Evolutionary conservation across 768 basidiomycete genomes (phyloP).

Genomic region (Kondoa subrosea): DNA sequence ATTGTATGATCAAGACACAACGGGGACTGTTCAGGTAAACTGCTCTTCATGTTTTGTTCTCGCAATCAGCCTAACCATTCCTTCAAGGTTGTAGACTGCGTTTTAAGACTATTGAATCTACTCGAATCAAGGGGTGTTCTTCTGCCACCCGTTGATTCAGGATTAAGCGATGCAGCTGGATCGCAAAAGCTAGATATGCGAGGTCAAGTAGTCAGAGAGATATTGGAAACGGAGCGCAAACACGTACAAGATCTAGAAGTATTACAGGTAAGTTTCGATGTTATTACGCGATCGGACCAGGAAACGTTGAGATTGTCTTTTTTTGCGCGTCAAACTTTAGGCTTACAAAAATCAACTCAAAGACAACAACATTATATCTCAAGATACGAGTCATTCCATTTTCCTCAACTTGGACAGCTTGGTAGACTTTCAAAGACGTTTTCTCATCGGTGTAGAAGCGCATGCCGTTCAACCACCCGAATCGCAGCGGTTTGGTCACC

Average conservation of each 20-base stretch:
- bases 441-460: constrained; percentile 74
- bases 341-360: constrained; percentile 74
- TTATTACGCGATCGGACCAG: no score
- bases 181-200: constrained; percentile 20
- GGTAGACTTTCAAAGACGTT: constrained; percentile 87
- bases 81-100: constrained; percentile 67
- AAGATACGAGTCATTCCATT: constrained; percentile 85
- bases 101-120: constrained; percentile 61
- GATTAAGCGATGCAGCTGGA: constrained; percentile 2
- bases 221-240: constrained; percentile 89
- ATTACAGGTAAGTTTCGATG: constrained; percentile 61
- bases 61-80: background rate
- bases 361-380: constrained; percentile 67
- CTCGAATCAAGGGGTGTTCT: constrained; percentile 40
- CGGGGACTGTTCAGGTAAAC: constrained; percentile 82
- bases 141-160: constrained; percentile 9
- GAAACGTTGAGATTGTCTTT: background rate
- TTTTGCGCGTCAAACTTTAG: constrained; percentile 34
- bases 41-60: background rate
- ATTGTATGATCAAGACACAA: constrained; percentile 70
- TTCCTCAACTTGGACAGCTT: constrained; percentile 90
- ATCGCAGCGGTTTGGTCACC: constrained; percentile 71
- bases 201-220: constrained; percentile 47
- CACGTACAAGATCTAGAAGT: constrained; percentile 95
- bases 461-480: constrained; percentile 66